Percentiles rank a stretch among this genome's conserved stretches.
Conservation (phyloP, 495 filamentous ascomycete genomes). For the Aspergillus bridgeri region DNA sequence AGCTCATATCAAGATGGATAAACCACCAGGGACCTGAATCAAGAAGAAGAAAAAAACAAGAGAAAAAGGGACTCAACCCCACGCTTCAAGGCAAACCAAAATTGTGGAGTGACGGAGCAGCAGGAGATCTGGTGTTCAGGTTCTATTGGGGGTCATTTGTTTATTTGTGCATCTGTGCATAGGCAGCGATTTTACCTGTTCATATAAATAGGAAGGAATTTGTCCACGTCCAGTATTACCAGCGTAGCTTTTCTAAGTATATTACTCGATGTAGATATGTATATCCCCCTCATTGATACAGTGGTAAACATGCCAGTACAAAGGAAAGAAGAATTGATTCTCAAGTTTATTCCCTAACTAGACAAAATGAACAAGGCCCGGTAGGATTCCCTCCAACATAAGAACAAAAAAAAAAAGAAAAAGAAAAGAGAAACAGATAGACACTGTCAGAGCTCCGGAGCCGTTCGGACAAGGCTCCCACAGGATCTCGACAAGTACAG, state of each 20-base stretch:
- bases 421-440: slow-evolving; percentile 3
- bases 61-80: not conserved
- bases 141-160: slow-evolving; percentile 16
- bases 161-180: slow-evolving; percentile 28
- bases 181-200: slow-evolving; percentile 28
- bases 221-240: not conserved
- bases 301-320: slow-evolving; percentile 2
- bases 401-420: slow-evolving; percentile 12
- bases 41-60: not conserved
- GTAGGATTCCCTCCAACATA: slow-evolving; percentile 19
- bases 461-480: slow-evolving; percentile 28
- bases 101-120: slow-evolving; percentile 9
- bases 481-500: slow-evolving; percentile 36
- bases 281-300: slow-evolving; percentile 4
- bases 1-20: not conserved
- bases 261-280: not conserved
- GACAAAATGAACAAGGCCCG: slow-evolving; percentile 10
- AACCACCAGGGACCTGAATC: not conserved
- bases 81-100: not conserved
- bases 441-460: slow-evolving; percentile 24
- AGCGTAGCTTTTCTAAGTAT: not conserved
- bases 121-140: slow-evolving; percentile 25
- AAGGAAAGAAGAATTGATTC: slow-evolving; percentile 17
- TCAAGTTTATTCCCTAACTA: slow-evolving; percentile 19
- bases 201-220: slow-evolving; percentile 17